Conservation (phyloP, 2,329 filamentous ascomycete species). For the Dactylonectria macrodidyma region DNA sequence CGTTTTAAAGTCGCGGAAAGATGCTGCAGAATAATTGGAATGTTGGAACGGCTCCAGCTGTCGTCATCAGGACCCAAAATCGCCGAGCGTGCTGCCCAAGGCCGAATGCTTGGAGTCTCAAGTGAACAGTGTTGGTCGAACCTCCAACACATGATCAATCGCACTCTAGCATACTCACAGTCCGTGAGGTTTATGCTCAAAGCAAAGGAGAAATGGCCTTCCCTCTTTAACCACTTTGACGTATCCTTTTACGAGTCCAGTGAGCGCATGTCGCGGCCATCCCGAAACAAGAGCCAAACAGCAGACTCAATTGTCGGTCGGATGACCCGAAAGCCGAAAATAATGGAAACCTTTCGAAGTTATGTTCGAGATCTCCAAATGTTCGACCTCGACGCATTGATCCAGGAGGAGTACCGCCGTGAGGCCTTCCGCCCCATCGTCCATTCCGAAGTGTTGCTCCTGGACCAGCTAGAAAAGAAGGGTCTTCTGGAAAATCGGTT, state of each 20-base stretch:
- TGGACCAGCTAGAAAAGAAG: constrained; percentile 40
- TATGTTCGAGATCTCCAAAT: constrained; percentile 30
- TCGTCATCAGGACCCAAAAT: constrained; percentile 13
- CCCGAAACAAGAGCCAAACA: constrained; percentile 29
- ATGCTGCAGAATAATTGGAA: neutral
- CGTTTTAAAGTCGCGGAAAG: constrained; percentile 5
- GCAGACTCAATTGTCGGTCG: constrained; percentile 24
- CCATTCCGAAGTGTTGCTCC: constrained; percentile 52
- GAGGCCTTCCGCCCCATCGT: constrained; percentile 45
- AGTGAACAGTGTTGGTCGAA: constrained; percentile 40
- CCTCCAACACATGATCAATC: constrained; percentile 40
- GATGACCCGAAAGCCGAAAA: constrained; percentile 18
- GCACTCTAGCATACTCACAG: constrained; percentile 37
- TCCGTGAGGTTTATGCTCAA: constrained; percentile 34
- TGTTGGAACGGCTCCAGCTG: constrained; percentile 7
- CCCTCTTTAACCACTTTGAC: constrained; percentile 47
- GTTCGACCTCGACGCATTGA: constrained; percentile 37
- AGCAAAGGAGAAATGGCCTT: constrained; percentile 43
- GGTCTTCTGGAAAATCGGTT: constrained; percentile 23
- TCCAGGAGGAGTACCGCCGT: constrained; percentile 25
- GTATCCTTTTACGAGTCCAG: constrained; percentile 45
- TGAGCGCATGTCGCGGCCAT: constrained; percentile 4
- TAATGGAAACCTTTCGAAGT: constrained; percentile 5
- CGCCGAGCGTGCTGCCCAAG: constrained; percentile 16
- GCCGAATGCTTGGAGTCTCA: constrained; percentile 19